Percentiles rank a stretch among this genome's conserved stretches.
These are phyloP conservation scores for Wallacemonas sp. DNA, from an alignment of 208 protist genomes.

Conservation along the genomic window DNA sequence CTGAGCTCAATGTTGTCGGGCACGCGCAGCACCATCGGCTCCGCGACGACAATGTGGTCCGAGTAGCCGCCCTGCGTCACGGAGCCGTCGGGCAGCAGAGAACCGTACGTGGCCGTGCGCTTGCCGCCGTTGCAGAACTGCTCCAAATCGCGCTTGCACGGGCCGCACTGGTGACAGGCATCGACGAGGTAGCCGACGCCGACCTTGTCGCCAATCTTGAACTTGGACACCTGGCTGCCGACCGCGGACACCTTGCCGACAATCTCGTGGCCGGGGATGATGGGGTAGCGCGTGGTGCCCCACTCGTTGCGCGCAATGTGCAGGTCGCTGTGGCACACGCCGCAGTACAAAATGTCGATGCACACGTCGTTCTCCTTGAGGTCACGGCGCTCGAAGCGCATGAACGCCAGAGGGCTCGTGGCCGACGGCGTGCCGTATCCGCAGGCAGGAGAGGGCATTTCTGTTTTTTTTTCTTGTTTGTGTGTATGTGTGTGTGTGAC, in stretches of 20 bases:
- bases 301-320: slow-evolving; percentile 67
- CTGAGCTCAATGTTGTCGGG: slow-evolving; percentile 61
- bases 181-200: slow-evolving; percentile 73
- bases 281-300: slow-evolving; percentile 38
- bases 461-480: slow-evolving; percentile 18
- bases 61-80: slow-evolving; percentile 43
- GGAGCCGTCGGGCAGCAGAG: slow-evolving; percentile 30
- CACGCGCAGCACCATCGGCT: slow-evolving; percentile 71
- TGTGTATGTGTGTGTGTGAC: slow-evolving; percentile 5
- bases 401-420: slow-evolving; percentile 34
- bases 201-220: slow-evolving; percentile 61
- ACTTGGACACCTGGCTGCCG: slow-evolving; percentile 46
- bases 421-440: slow-evolving; percentile 17
- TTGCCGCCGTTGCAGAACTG: slow-evolving; percentile 49
- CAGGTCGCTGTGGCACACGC: slow-evolving; percentile 78
- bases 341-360: slow-evolving; percentile 67
- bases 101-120: slow-evolving; percentile 18
- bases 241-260: slow-evolving; percentile 49
- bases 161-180: slow-evolving; percentile 54
- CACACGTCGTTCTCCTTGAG: slow-evolving; percentile 38
- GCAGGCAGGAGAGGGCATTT: slow-evolving; percentile 8
- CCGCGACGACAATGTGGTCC: slow-evolving; percentile 51
- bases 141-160: slow-evolving; percentile 44
- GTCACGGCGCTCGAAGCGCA: slow-evolving; percentile 37
- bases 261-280: slow-evolving; percentile 68